Percentiles rank a stretch among this genome's conserved stretches.
phyloP scores from a whole-genome alignment of 352 stramenopile species.

The Phytophthora citrophthora region DNA sequence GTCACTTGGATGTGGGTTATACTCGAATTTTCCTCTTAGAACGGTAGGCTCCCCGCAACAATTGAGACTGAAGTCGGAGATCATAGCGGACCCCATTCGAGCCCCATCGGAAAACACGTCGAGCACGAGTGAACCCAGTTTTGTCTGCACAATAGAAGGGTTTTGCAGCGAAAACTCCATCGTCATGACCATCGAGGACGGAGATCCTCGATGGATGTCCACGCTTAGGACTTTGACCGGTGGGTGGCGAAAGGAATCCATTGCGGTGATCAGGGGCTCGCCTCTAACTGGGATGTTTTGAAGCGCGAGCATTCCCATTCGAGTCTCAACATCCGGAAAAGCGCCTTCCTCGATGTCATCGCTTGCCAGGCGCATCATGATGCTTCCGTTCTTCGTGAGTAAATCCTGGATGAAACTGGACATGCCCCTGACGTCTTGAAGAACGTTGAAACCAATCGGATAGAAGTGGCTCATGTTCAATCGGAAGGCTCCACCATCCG shows the following conservation, averaged over 20 bases:
- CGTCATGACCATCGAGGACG: constrained; percentile 55
- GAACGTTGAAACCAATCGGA: constrained; percentile 53
- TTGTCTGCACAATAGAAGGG: constrained; percentile 70
- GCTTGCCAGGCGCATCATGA: constrained; percentile 66
- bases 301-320: constrained; percentile 77
- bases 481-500: constrained; percentile 57
- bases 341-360: constrained; percentile 52
- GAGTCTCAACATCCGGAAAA: constrained; percentile 71
- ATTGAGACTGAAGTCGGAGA: constrained; percentile 69
- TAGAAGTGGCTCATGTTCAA: constrained; percentile 83
- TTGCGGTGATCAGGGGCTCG: constrained; percentile 57
- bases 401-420: constrained; percentile 60
- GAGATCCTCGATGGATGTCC: constrained; percentile 65
- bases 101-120: constrained; percentile 55
- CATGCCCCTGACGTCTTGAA: constrained; percentile 53
- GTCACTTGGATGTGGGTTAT: constrained; percentile 47
- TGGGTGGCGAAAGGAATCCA: constrained; percentile 73
- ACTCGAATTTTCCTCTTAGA: constrained; percentile 64
- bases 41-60: constrained; percentile 68
- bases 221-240: constrained; percentile 68
- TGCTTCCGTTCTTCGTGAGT: constrained; percentile 61
- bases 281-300: constrained; percentile 66
- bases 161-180: constrained; percentile 81
- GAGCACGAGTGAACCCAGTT: constrained; percentile 57
- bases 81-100: constrained; percentile 63